Conservation (phyloP, 305 asterid species). For the Striga hermonthica region DNA sequence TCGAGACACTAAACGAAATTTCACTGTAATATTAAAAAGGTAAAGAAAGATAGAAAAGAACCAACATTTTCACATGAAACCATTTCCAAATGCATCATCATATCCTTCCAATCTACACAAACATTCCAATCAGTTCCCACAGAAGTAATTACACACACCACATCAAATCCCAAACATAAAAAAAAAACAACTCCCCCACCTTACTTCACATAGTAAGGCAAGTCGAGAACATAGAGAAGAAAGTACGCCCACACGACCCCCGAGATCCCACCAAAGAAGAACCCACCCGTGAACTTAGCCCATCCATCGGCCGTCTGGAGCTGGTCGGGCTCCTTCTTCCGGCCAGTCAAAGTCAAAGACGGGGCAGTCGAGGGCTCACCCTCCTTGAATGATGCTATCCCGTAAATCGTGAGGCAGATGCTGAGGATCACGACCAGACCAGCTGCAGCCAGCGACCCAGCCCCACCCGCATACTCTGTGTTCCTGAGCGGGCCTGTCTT, state of each 20-base stretch:
- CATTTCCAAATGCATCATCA: too few relatives aligned
- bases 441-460: conserved; percentile 89
- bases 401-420: conserved; percentile 75
- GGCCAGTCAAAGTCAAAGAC: conserved; percentile 70
- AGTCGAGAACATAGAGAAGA: conserved; percentile 79
- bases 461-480: conserved; percentile 46
- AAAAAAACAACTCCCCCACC: too few relatives aligned
- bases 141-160: too few relatives aligned
- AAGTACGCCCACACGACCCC: conserved; percentile 92
- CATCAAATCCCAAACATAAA: too few relatives aligned
- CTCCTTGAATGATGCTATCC: conserved; percentile 80
- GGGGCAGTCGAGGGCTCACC: conserved; percentile 45
- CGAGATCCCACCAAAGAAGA: conserved; percentile 91
- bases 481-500: conserved; percentile 7
- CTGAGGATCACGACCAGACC: conserved; percentile 86
- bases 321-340: conserved; percentile 88
- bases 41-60: too few relatives aligned
- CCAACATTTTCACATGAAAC: too few relatives aligned
- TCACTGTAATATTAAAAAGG: too few relatives aligned
- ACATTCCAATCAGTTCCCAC: too few relatives aligned
- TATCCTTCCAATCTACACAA: too few relatives aligned
- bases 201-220: conserved; percentile 87
- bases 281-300: conserved; percentile 84
- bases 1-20: too few relatives aligned
- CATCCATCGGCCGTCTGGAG: conserved; percentile 91